Evolutionary conservation across 1,284 basidiomycete genomes (phyloP), one percentile per base, ranked within the genome.

Genomic region (Marasmius fiardii): DNA sequence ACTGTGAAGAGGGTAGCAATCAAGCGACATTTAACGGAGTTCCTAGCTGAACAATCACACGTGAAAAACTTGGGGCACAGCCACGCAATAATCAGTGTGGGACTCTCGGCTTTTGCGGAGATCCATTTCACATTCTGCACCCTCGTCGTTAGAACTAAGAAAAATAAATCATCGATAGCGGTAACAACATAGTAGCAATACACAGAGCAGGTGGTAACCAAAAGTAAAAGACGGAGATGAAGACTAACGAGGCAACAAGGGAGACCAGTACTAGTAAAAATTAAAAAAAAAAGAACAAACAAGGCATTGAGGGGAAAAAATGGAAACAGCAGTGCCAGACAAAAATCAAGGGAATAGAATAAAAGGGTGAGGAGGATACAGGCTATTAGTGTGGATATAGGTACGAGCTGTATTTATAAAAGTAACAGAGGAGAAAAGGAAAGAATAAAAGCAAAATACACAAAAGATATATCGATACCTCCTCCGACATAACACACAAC

Each of bases 151-250:
- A n/a, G n/a, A n/a, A n/a, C n/a, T n/a, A n/a, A n/a, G n/a, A 55
- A 52, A 50, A 50, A 57, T 69, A 74, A 72, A 67, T 74, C 70
- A 73, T 74, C 71, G 74, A 77, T 74, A 77, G 75, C 76, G 68
- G 63, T 70, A 74, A 76, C 70, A 74, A 77, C 74, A 74, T 31
- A 61, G 59, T 64, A 65, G 60, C 70, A 71, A 66, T 71, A 74
- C 70, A 73, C 63, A 70, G 67, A 71, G 67, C 65, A 63, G 59
- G 59, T 67, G n/a, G n/a, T n/a, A 69, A 64, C 61, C 65, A 69
- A 67, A 60, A 59, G 53, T 59, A 64, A 37, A 53, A 45, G 18
- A 56, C n/a, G 37, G 23, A 49, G 28, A 53, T 43, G 41, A 54
- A 52, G 44, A 57, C 47, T 11, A 58, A 23, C 21, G 41, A 34